Conservation (phyloP, 306 rosid species). For the Ormosia emarginata region DNA sequence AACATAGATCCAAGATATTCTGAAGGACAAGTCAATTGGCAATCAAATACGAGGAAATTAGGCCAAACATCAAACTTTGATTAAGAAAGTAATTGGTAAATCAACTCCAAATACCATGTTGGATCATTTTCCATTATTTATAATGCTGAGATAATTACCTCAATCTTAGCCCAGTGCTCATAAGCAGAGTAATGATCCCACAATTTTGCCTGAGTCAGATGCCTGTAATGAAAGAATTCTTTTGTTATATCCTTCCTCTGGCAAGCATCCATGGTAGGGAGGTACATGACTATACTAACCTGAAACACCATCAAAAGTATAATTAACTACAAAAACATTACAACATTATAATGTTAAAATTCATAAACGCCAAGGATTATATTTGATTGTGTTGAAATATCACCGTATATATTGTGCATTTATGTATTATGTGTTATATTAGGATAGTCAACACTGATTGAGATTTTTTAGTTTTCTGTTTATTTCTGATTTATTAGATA, state of each 20-base stretch:
- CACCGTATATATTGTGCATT: no score
- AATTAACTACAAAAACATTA: neutral
- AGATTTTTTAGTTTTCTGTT: no score
- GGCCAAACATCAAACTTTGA: conserved; percentile 15
- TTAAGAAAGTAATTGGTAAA: neutral
- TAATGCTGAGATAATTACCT: conserved; percentile 46
- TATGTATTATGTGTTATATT: no score
- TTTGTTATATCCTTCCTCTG: conserved; percentile 92
- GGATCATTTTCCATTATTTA: conserved; percentile 1
- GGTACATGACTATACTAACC: conserved; percentile 99
- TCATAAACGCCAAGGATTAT: neutral
- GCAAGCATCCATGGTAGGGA: conserved; percentile 81
- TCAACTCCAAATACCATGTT: neutral
- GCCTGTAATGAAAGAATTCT: conserved; percentile 88
- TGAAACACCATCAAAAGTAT: conserved; percentile 38
- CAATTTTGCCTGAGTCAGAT: conserved; percentile 51
- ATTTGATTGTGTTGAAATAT: no score
- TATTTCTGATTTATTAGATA: no score
- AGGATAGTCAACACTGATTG: no score
- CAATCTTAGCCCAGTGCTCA: conserved; percentile 99
- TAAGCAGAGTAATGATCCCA: conserved; percentile 81
- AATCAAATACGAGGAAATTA: conserved; percentile 9
- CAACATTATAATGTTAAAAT: neutral
- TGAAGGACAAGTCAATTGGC: neutral
- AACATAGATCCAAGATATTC: neutral